A percentile compares a stretch with the other conserved stretches of the same genome.
Conservation (phyloP, 176 grass and related monocot genomes). For the Phragmites australis region DNA sequence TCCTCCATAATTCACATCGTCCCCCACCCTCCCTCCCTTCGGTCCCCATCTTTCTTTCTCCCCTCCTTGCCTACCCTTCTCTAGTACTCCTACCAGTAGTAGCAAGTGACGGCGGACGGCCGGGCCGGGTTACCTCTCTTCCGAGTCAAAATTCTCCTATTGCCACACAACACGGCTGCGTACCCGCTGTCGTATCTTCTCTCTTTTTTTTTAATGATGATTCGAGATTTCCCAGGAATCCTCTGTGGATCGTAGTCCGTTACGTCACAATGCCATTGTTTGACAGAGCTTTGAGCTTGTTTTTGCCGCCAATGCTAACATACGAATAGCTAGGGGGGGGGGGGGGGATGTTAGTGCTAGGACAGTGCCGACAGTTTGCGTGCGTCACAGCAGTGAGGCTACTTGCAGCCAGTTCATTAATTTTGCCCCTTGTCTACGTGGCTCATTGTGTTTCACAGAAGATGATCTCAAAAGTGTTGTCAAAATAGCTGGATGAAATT, state of each 20-base stretch:
- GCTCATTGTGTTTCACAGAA: no score
- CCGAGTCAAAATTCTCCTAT: constrained; percentile 37
- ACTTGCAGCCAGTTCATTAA: neutral
- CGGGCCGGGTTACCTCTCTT: neutral
- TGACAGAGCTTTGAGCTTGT: neutral
- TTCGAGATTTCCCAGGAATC: constrained; percentile 41
- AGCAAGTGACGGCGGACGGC: constrained; percentile 7
- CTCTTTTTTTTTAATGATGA: no score
- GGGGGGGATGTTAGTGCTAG: neutral
- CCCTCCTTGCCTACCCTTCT: constrained; percentile 1
- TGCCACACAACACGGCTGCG: neutral
- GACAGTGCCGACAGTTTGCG: neutral
- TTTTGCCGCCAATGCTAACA: neutral
- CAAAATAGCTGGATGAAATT: neutral
- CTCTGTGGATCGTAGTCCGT: neutral
- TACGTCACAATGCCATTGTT: neutral
- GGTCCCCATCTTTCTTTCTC: neutral
- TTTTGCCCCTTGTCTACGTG: no score
- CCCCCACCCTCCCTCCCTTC: neutral
- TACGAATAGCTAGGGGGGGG: neutral
- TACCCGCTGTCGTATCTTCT: no score
- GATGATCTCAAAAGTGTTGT: neutral
- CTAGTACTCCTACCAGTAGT: neutral
- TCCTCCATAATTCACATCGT: constrained; percentile 28
- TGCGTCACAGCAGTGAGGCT: neutral